Evolutionary conservation across 2,329 filamentous ascomycete genomes (phyloP).

Genomic region (Neonectria neomacrospora): DNA sequence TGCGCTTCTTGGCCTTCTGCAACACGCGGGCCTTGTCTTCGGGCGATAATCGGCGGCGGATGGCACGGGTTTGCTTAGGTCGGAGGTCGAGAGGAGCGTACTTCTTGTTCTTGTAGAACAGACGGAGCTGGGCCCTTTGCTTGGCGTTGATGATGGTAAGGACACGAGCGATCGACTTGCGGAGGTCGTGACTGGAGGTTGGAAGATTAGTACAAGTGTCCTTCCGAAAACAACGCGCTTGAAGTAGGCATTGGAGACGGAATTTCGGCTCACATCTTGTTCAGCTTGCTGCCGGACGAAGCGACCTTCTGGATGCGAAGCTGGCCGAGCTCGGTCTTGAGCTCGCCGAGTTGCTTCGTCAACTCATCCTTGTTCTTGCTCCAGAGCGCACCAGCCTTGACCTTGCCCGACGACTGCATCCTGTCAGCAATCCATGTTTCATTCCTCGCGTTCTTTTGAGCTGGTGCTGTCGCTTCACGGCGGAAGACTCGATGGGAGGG

Average conservation of each 20-base stretch:
- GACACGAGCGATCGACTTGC: slow-evolving; percentile 99
- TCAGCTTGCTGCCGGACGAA: slow-evolving; percentile 94
- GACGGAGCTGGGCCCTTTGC: slow-evolving; percentile 95
- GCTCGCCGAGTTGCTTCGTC: slow-evolving; percentile 91
- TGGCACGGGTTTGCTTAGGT: slow-evolving; percentile 97
- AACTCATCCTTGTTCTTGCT: slow-evolving; percentile 99
- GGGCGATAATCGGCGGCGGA: slow-evolving; percentile 93
- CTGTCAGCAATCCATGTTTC: slow-evolving; percentile 44
- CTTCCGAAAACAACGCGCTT: background rate
- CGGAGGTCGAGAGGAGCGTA: slow-evolving; percentile 98
- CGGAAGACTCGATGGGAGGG: slow-evolving; percentile 30
- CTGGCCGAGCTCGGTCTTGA: slow-evolving; percentile 96
- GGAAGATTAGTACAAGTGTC: slow-evolving; percentile 34
- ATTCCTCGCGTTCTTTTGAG: slow-evolving; percentile 31
- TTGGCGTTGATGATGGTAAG: slow-evolving; percentile 99
- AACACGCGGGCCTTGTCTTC: slow-evolving; percentile 87
- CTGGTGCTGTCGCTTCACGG: slow-evolving; percentile 24
- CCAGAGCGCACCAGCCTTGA: slow-evolving; percentile 98
- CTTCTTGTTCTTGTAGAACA: slow-evolving; percentile 99
- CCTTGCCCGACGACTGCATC: slow-evolving; percentile 67
- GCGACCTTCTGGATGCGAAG: slow-evolving; percentile 99
- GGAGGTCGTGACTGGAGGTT: slow-evolving; percentile 86
- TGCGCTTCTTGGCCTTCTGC: slow-evolving; percentile 97
- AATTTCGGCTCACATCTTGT: slow-evolving; percentile 81
- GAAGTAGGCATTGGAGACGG: background rate